phyloP scores from a whole-genome alignment of 257 asterid genomes.

The Solanum clarkiae region DNA sequence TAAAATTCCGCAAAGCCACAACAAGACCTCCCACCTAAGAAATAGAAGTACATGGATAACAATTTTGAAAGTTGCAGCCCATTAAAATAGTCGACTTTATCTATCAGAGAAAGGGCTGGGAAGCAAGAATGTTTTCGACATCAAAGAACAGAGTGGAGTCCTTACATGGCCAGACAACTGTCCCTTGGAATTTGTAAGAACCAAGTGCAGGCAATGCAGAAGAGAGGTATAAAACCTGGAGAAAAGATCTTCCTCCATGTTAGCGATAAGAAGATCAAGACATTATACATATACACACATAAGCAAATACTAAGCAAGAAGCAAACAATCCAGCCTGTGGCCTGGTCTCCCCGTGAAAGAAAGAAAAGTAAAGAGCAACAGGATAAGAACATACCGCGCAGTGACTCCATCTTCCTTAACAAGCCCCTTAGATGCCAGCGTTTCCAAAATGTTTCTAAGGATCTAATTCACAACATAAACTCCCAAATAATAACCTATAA shows the following conservation, averaged over 20 bases:
- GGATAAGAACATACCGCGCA: conserved; percentile 40
- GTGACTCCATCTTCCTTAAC: conserved; percentile 39
- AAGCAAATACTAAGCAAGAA: background rate
- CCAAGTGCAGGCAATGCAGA: conserved; percentile 79
- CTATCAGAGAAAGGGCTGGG: background rate
- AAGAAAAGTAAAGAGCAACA: background rate
- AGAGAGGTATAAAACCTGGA: conserved; percentile 72
- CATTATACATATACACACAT: background rate
- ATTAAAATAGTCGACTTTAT: background rate
- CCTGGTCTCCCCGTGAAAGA: background rate
- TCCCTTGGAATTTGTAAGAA: conserved; percentile 64
- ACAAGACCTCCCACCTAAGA: conserved; percentile 72
- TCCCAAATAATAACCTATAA: conserved; percentile 6
- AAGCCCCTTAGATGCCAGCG: conserved; percentile 43
- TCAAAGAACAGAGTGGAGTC: background rate
- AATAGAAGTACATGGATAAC: background rate
- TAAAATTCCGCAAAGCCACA: conserved; percentile 65
- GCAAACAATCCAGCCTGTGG: background rate
- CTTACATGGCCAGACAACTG: conserved; percentile 72
- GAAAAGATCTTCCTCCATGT: conserved; percentile 16
- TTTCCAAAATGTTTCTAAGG: conserved; percentile 65
- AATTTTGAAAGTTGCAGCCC: background rate
- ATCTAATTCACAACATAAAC: conserved; percentile 34
- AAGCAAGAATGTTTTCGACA: background rate
- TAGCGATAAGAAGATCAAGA: conserved; percentile 10